Evolutionary conservation across 169 alveolate species (phyloP).

Genomic region (Theileria equi): DNA sequence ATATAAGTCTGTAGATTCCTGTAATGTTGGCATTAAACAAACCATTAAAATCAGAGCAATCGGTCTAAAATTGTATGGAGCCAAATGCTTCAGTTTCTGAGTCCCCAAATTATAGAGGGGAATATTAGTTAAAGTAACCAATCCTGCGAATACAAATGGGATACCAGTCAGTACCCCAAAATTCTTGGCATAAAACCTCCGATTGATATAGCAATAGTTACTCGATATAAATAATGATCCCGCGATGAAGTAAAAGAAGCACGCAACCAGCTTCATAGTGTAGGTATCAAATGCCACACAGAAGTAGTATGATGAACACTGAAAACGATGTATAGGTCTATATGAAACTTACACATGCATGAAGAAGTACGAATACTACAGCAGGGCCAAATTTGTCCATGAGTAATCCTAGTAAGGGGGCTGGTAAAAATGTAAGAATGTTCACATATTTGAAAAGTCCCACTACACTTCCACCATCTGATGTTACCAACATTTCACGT

Average conservation of each 20-base stretch:
- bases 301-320: slow-evolving; percentile 7
- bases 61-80: slow-evolving; percentile 46
- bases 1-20: slow-evolving; percentile 25
- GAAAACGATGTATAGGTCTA: background rate
- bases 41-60: slow-evolving; percentile 22
- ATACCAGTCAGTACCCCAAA: slow-evolving; percentile 27
- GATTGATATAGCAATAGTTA: slow-evolving; percentile 37
- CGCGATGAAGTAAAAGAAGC: slow-evolving; percentile 39
- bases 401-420: slow-evolving; percentile 37
- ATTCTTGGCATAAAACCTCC: slow-evolving; percentile 21
- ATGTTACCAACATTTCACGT: slow-evolving; percentile 17
- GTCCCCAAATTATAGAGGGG: slow-evolving; percentile 36
- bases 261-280: slow-evolving; percentile 43
- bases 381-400: slow-evolving; percentile 53
- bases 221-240: slow-evolving; percentile 38
- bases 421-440: slow-evolving; percentile 39
- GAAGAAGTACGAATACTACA: slow-evolving; percentile 24
- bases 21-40: background rate
- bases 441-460: slow-evolving; percentile 10
- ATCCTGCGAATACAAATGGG: slow-evolving; percentile 21
- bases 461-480: background rate
- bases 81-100: background rate
- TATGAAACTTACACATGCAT: slow-evolving; percentile 14
- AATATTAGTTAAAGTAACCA: slow-evolving; percentile 22
- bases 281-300: slow-evolving; percentile 22